phyloP scores from a whole-genome alignment of 345 rosid genomes.

The Arabidopsis arenosa region DNA sequence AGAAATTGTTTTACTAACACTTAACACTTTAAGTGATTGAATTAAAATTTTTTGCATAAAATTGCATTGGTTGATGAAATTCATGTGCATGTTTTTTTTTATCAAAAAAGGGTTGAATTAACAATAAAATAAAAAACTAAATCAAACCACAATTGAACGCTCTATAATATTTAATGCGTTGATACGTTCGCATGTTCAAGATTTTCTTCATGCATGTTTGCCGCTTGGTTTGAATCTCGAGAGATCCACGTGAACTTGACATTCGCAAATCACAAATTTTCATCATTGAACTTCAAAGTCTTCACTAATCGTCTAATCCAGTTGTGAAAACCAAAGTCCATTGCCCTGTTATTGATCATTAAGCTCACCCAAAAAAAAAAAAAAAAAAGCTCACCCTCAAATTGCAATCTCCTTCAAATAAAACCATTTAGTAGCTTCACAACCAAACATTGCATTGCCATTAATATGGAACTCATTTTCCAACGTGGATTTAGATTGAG shows the following conservation, averaged over 20 bases:
- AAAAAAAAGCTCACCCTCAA: background rate
- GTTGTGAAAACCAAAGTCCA: background rate
- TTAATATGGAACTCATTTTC: background rate
- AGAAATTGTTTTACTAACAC: too few species aligned
- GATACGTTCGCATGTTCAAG: background rate
- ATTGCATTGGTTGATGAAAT: background rate
- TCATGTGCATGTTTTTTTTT: background rate
- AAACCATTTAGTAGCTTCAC: background rate
- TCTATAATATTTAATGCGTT: background rate
- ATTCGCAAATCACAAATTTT: background rate
- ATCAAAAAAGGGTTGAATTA: too few species aligned
- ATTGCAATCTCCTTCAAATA: background rate
- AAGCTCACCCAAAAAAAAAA: too few species aligned
- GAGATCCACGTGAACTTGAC: background rate
- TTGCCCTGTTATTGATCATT: too few species aligned
- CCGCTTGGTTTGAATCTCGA: background rate
- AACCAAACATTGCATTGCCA: background rate
- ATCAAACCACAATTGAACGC: background rate
- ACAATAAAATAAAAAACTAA: too few species aligned
- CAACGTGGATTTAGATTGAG: background rate
- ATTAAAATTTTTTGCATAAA: too few species aligned
- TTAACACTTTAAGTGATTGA: too few species aligned
- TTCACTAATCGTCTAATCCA: background rate
- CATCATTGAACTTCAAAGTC: background rate
- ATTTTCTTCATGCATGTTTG: background rate